A percentile compares a stretch with the other conserved stretches of the same genome.
phyloP scores from a whole-genome alignment of 495 filamentous ascomycete genomes.

The Hypomontagnella submonticulosa region DNA sequence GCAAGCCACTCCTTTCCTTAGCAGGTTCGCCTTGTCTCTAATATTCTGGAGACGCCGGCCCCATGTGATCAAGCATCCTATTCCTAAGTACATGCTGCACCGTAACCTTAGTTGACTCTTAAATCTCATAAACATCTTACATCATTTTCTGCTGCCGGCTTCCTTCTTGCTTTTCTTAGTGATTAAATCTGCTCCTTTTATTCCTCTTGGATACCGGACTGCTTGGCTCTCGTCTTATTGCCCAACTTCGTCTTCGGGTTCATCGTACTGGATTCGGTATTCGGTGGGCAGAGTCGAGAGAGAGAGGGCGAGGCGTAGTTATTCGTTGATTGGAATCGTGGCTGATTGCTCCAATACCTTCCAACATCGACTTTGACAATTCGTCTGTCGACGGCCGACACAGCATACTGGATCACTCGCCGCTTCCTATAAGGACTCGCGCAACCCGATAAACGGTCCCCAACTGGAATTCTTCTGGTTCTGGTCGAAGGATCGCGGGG shows the following conservation, averaged over 20 bases:
- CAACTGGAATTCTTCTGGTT: conserved; percentile 9
- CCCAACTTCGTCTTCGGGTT: not conserved
- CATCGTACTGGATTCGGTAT: conserved; percentile 19
- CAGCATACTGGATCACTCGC: conserved; percentile 11
- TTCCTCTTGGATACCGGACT: conserved; percentile 24
- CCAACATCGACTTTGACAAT: conserved; percentile 17
- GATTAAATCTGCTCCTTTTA: conserved; percentile 32
- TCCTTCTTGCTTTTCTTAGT: conserved; percentile 22
- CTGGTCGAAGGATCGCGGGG: conserved; percentile 29
- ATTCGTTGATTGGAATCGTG: conserved; percentile 13
- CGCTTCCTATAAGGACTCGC: conserved; percentile 21
- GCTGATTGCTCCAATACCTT: conserved; percentile 28
- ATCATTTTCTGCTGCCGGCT: conserved; percentile 30
- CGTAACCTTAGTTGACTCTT: conserved; percentile 39
- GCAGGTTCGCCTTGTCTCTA: conserved; percentile 36
- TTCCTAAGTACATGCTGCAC: conserved; percentile 31
- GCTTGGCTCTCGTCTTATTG: conserved; percentile 13
- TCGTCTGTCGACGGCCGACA: conserved; percentile 15
- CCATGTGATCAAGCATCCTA: conserved; percentile 41
- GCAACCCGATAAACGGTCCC: conserved; percentile 22
- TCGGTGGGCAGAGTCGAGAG: conserved; percentile 20
- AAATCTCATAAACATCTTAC: conserved; percentile 42
- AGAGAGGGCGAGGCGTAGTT: conserved; percentile 19
- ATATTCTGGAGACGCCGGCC: conserved; percentile 42
- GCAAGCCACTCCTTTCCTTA: conserved; percentile 42